Conservation (phyloP, 371 early-diverging fungal species). For the Rhizopus stolonifer region DNA sequence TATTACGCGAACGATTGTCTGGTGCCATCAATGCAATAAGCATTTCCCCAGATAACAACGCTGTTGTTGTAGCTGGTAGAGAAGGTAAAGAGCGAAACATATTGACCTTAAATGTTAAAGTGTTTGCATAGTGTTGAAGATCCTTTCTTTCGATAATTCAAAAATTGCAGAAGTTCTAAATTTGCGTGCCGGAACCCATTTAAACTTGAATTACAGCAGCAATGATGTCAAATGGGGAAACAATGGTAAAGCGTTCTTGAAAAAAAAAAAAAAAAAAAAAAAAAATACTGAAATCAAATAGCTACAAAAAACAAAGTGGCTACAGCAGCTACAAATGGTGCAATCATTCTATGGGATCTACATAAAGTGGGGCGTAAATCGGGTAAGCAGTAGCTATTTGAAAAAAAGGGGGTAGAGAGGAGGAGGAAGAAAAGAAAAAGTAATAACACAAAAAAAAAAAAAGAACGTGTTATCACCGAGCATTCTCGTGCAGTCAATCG, state of each 20-base stretch:
- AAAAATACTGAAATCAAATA: not conserved
- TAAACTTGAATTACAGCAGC: conserved; percentile 63
- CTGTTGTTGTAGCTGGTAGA: conserved; percentile 72
- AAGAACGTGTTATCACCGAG: conserved; percentile 73
- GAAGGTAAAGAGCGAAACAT: no score
- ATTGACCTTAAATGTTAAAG: not conserved
- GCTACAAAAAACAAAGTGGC: conserved; percentile 64
- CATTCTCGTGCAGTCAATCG: conserved; percentile 82
- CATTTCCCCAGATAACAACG: conserved; percentile 62
- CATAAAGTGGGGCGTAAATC: conserved; percentile 48
- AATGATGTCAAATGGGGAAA: conserved; percentile 89
- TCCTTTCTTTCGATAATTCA: conserved; percentile 56
- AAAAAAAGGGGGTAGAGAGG: no score
- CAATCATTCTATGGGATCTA: conserved; percentile 75
- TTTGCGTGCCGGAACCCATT: conserved; percentile 65
- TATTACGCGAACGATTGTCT: conserved; percentile 32
- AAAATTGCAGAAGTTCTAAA: conserved; percentile 66
- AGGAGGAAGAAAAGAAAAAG: not conserved
- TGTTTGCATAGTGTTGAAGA: conserved; percentile 61
- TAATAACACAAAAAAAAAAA: not conserved
- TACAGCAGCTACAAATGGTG: conserved; percentile 77
- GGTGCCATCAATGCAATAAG: conserved; percentile 66
- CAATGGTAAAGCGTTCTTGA: conserved; percentile 37
- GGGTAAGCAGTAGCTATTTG: conserved; percentile 21
- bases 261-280: conserved; percentile 8